Evolutionary conservation across 495 filamentous ascomycete species (phyloP).

Genomic region (Durotheca rogersii): DNA sequence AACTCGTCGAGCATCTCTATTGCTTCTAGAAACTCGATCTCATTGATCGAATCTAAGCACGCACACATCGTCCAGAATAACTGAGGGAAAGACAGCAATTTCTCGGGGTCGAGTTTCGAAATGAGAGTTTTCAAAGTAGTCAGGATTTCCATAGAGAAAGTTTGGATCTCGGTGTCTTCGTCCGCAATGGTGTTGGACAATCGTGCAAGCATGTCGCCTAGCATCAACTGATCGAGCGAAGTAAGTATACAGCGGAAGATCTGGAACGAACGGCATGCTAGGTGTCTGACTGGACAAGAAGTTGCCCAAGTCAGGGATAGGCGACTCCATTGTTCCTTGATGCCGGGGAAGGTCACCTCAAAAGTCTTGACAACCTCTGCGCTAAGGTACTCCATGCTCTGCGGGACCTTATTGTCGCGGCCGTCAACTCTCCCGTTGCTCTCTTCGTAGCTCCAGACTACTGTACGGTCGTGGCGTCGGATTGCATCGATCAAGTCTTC

Average conservation of each 20-base stretch:
- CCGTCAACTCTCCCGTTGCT: constrained; percentile 75
- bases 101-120: constrained; percentile 71
- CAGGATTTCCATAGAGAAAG: constrained; percentile 96
- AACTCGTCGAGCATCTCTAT: constrained; percentile 89
- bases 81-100: constrained; percentile 84
- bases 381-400: constrained; percentile 80
- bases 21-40: constrained; percentile 89
- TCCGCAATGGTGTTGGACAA: constrained; percentile 96
- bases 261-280: constrained; percentile 96
- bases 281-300: constrained; percentile 90
- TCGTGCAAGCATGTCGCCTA: constrained; percentile 91
- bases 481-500: constrained; percentile 91
- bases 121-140: constrained; percentile 91
- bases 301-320: constrained; percentile 92
- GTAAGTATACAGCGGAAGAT: constrained; percentile 92
- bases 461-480: constrained; percentile 76
- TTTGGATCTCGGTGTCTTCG: constrained; percentile 85
- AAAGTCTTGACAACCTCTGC: constrained; percentile 81
- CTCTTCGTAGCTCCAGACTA: constrained; percentile 94
- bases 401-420: constrained; percentile 75
- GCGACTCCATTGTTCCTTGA: constrained; percentile 87
- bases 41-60: constrained; percentile 92
- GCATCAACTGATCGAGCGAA: constrained; percentile 85
- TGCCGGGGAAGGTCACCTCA: constrained; percentile 76
- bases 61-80: constrained; percentile 97